These are phyloP conservation scores for Alternaria ventricosa DNA, from an alignment of 2,329 filamentous ascomycete genomes.

Conservation along the genomic window DNA sequence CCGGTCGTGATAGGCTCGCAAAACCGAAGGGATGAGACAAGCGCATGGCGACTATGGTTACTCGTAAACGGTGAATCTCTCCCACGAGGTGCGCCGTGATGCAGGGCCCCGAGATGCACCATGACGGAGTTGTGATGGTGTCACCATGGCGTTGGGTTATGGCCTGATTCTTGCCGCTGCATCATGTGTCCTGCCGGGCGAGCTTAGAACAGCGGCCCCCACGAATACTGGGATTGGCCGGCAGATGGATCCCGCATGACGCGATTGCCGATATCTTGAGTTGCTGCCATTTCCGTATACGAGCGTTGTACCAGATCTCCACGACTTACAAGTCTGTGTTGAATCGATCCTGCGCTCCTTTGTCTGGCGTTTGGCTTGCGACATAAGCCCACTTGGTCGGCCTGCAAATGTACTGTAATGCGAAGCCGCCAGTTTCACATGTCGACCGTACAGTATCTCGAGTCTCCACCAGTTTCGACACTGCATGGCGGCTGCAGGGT, in stretches of 20 bases:
- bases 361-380: not conserved
- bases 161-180: not conserved
- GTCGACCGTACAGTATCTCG: not conserved
- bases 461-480: not conserved
- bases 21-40: not conserved
- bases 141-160: not conserved
- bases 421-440: not conserved
- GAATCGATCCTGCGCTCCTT: not conserved
- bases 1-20: not conserved
- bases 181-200: not conserved
- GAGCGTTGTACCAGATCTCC: slow-evolving; percentile 3
- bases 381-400: not conserved
- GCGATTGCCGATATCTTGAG: not conserved
- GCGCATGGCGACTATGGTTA: not conserved
- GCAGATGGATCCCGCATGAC: not conserved
- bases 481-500: not conserved
- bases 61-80: not conserved
- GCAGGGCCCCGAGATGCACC: not conserved
- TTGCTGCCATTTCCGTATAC: not conserved
- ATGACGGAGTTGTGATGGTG: not conserved
- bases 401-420: not conserved
- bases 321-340: not conserved
- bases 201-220: not conserved
- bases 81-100: not conserved
- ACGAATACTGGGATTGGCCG: not conserved